Percentiles rank a stretch among this genome's conserved stretches.
These are phyloP conservation scores for Pseudogymnoascus sp. DNA, from an alignment of 2,329 filamentous ascomycete species.

Conservation along the genomic window DNA sequence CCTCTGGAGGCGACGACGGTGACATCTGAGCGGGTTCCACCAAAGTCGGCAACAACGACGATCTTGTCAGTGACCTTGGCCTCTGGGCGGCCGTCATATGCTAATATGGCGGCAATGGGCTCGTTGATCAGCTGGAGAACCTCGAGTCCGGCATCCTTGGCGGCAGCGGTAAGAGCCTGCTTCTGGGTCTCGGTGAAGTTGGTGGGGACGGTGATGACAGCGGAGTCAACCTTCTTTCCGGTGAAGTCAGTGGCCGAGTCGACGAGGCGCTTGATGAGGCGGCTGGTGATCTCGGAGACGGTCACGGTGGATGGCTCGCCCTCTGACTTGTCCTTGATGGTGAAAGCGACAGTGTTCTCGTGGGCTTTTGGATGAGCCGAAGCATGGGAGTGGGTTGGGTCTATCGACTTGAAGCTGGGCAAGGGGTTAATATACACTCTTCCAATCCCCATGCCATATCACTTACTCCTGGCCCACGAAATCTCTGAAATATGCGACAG, in stretches of 20 bases:
- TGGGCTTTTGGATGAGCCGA: constrained; percentile 80
- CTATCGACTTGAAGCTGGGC: constrained; percentile 79
- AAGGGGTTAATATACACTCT: constrained; percentile 17
- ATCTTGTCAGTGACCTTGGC: constrained; percentile 73
- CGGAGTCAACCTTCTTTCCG: constrained; percentile 88
- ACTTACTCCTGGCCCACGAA: constrained; percentile 86
- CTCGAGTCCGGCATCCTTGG: constrained; percentile 74
- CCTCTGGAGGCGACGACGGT: constrained; percentile 84
- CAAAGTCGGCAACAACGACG: constrained; percentile 84
- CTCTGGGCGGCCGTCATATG: constrained; percentile 81
- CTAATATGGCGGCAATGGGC: constrained; percentile 78
- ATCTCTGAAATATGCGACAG: constrained; percentile 91
- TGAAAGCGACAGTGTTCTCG: constrained; percentile 67
- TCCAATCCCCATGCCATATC: not conserved
- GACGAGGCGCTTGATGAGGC: constrained; percentile 75
- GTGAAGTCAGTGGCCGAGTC: constrained; percentile 83
- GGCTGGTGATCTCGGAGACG: constrained; percentile 73
- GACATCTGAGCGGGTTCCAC: constrained; percentile 86
- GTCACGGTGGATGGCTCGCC: constrained; percentile 58
- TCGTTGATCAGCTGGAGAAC: constrained; percentile 89
- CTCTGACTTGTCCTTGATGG: constrained; percentile 67
- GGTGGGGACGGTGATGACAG: constrained; percentile 87
- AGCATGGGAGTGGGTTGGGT: constrained; percentile 88
- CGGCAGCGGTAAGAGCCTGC: constrained; percentile 66
- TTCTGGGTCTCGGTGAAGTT: constrained; percentile 87